These are phyloP conservation scores for Glycyrrhiza uralensis DNA, from an alignment of 306 rosid genomes.

Conservation along the genomic window DNA sequence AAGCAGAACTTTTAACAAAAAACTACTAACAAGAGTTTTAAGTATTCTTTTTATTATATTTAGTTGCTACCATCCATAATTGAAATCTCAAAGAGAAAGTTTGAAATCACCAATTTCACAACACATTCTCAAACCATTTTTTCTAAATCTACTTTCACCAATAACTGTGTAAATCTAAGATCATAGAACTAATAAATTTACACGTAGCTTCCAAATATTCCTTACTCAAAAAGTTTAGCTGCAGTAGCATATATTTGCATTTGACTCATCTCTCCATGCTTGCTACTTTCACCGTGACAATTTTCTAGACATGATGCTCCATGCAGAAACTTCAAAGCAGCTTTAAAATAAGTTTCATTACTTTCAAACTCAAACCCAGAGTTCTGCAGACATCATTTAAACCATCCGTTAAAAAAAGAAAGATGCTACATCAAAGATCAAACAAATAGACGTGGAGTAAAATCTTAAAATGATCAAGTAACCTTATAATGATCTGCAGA, in stretches of 20 bases:
- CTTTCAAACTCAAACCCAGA: constrained; percentile 63
- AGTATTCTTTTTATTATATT: neutral
- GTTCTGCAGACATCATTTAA: constrained; percentile 31
- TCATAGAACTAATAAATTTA: neutral
- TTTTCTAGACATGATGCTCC: constrained; percentile 60
- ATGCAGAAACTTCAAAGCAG: constrained; percentile 75
- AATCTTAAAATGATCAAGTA: constrained; percentile 20
- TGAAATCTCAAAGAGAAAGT: neutral
- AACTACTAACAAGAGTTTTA: neutral
- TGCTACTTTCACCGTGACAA: constrained; percentile 42
- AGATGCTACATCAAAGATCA: neutral
- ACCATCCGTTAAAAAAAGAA: constrained; percentile 1
- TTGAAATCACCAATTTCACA: neutral
- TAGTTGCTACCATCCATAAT: neutral
- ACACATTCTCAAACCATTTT: neutral
- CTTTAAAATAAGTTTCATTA: constrained; percentile 68
- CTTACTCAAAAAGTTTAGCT: constrained; percentile 69
- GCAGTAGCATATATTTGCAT: constrained; percentile 53
- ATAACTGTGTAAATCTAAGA: neutral
- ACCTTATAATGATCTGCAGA: constrained; percentile 70
- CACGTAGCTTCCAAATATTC: neutral
- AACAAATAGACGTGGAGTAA: constrained; percentile 1
- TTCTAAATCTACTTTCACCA: neutral
- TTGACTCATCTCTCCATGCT: constrained; percentile 46
- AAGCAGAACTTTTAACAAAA: neutral